phyloP scores from a whole-genome alignment of 108 stramenopile genomes.

The Nitzschia sp. region DNA sequence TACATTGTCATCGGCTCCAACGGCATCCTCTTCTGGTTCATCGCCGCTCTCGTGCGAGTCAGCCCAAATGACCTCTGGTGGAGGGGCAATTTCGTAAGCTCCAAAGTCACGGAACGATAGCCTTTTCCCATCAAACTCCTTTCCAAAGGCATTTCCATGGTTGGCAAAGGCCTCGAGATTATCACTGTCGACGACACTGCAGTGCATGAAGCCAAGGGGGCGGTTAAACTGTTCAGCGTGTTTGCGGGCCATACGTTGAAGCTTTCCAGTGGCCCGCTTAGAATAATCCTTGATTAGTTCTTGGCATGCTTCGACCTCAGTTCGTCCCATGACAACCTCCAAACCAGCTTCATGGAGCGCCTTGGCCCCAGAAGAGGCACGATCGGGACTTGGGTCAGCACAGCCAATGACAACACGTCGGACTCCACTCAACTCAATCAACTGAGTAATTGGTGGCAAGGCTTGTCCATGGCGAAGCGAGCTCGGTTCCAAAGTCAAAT shows the following conservation, averaged over 20 bases:
- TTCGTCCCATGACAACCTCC: conserved; percentile 61
- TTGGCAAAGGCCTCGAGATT: conserved; percentile 80
- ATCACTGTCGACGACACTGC: conserved; percentile 79
- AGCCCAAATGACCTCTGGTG: conserved; percentile 51
- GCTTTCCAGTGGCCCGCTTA: conserved; percentile 49
- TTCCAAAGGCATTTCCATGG: conserved; percentile 84
- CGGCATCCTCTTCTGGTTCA: conserved; percentile 39
- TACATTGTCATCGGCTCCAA: neutral
- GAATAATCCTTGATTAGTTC: conserved; percentile 58
- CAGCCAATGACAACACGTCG: conserved; percentile 79
- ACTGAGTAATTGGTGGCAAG: conserved; percentile 68
- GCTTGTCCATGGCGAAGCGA: conserved; percentile 57
- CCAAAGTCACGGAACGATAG: conserved; percentile 77
- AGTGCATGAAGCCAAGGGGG: conserved; percentile 82
- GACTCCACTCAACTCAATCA: conserved; percentile 65
- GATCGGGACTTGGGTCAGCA: conserved; percentile 64
- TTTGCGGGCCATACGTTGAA: conserved; percentile 67
- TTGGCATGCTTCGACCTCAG: conserved; percentile 47
- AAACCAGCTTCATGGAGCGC: conserved; percentile 64
- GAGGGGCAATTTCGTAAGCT: conserved; percentile 77
- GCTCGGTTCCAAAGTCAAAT: conserved; percentile 76
- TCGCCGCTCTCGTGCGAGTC: conserved; percentile 48
- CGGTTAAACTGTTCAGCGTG: conserved; percentile 53
- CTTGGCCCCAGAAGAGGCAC: conserved; percentile 59
- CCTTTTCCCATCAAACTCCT: conserved; percentile 68